Evolutionary conservation across 352 stramenopile species (phyloP), one percentile per base, ranked within the genome.

Genomic region (Phytopythium kandeliae): DNA sequence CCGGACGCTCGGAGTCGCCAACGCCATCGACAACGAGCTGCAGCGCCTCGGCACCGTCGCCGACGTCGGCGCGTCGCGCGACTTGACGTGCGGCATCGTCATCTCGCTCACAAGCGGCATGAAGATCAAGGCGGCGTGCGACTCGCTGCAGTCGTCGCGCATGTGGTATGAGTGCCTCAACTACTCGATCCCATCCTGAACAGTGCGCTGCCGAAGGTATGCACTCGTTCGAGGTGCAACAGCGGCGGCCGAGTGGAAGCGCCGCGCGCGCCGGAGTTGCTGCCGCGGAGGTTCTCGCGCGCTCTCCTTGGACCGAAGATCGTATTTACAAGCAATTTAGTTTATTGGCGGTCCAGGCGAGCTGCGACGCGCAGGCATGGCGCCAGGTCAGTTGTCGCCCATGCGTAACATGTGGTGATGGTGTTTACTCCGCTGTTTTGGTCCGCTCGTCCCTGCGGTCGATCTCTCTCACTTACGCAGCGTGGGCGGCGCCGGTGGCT

Each of bases 11-110:
- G 81, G 84, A 10, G 64, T 78, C n/a, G 81, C 84, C 19, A 81
- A 83, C 50, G 84, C 91, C 56, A 82, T 95, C 12, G 80, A 95
- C 58, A 78, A 90, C 47, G 68, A 86, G 47, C 62, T 92, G 11
- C 63, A 86, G 48, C 71, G 69, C 25, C 74, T 90, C 17, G 79
- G 83, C 35, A 72, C 54, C 25, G 65, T 92, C 10, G 68, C 84
- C 9, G 76, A 87, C 33, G 70, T 92, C 2, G 58, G 71, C 7
- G 78, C 75, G 36, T 86, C 84, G 22, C 62, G 73, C 3, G 76
- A 90, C 38, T 36, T 82, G 33, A 65, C 75, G 26, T 89, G 77
- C 43, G 84, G 81, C 4, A 81, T 95, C 30, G 63, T 89, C 10
- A 71, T 92, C 46, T 69, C 64, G 17, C 76, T 95, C 55, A 45